phyloP scores from a whole-genome alignment of 768 basidiomycete species.

The Inosperma sp. region DNA sequence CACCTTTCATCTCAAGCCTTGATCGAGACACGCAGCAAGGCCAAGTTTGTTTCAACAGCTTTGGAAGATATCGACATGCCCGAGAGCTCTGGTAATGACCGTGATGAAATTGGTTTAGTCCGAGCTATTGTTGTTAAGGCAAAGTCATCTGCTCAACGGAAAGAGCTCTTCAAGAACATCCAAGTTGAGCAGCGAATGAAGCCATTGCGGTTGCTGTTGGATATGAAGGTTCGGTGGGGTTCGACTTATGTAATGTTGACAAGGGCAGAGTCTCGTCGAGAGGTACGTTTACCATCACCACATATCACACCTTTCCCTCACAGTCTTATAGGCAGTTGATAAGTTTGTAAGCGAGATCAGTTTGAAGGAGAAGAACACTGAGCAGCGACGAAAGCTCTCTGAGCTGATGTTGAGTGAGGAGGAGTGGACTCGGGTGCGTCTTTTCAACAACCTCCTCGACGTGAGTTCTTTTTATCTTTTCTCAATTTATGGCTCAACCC shows the following conservation, averaged over 20 bases:
- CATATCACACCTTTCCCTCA: not conserved
- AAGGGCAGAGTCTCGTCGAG: conserved; percentile 7
- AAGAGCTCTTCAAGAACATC: conserved; percentile 17
- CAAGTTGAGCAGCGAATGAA: conserved; percentile 2
- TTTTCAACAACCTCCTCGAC: conserved; percentile 9
- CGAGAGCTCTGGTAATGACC: not conserved
- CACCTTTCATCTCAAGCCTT: conserved; percentile 14
- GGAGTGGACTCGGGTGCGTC: conserved; percentile 10
- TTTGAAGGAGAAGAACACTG: conserved; percentile 4
- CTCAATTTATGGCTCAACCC: not conserved
- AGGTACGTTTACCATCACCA: not conserved
- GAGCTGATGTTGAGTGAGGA: not conserved
- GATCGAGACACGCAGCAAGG: conserved; percentile 12
- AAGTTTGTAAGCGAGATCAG: conserved; percentile 8
- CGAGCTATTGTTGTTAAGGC: conserved; percentile 15
- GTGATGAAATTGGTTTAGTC: conserved; percentile 17
- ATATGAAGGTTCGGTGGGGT: conserved; percentile 22
- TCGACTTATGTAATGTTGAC: conserved; percentile 19
- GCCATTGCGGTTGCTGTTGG: conserved; percentile 14
- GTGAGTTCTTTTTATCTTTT: not conserved
- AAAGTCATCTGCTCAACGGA: conserved; percentile 18
- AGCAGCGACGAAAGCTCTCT: conserved; percentile 10
- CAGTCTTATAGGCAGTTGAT: conserved; percentile 2
- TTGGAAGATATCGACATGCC: conserved; percentile 12
- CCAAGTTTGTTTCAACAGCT: conserved; percentile 11